Evolutionary conservation across 495 filamentous ascomycete species (phyloP).

Genomic region (Xanthoparmelia taractica): DNA sequence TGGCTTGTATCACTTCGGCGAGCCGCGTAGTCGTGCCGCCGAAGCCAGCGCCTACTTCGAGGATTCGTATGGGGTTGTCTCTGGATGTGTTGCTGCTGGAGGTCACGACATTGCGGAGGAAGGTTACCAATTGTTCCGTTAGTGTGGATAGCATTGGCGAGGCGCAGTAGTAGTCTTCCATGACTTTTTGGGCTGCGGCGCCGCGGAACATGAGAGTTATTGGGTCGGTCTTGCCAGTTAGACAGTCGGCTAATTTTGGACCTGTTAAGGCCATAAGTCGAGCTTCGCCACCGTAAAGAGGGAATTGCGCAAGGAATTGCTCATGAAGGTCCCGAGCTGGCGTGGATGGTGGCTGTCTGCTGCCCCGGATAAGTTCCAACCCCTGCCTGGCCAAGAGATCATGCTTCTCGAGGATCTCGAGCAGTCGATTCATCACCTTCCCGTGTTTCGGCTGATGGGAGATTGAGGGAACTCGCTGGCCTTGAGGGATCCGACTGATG

Average conservation of each 20-base stretch:
- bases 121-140: slow-evolving; percentile 26
- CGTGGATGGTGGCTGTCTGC: slow-evolving; percentile 10
- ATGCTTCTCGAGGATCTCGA: slow-evolving; percentile 30
- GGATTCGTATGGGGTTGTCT: slow-evolving; percentile 20
- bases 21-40: slow-evolving; percentile 26
- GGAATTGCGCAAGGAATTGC: slow-evolving; percentile 9
- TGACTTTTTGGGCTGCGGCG: slow-evolving; percentile 20
- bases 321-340: slow-evolving; percentile 3
- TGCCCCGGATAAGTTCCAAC: slow-evolving; percentile 8
- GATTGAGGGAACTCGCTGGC: slow-evolving; percentile 25
- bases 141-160: slow-evolving; percentile 27
- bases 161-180: slow-evolving; percentile 27
- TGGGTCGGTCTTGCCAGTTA: slow-evolving; percentile 29
- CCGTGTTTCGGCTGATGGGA: slow-evolving; percentile 26
- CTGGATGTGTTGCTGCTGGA: slow-evolving; percentile 7
- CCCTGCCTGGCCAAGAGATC: slow-evolving; percentile 13
- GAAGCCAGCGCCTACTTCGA: slow-evolving; percentile 31
- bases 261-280: slow-evolving; percentile 27
- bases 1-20: slow-evolving; percentile 11
- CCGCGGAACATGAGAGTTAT: slow-evolving; percentile 29
- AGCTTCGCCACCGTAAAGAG: slow-evolving; percentile 25
- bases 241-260: slow-evolving; percentile 27
- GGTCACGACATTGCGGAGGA: slow-evolving; percentile 20
- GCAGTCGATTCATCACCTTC: slow-evolving; percentile 29
- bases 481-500: slow-evolving; percentile 22